Evolutionary conservation across 345 rosid species (phyloP).

Genomic region (Melaleuca alternifolia): DNA sequence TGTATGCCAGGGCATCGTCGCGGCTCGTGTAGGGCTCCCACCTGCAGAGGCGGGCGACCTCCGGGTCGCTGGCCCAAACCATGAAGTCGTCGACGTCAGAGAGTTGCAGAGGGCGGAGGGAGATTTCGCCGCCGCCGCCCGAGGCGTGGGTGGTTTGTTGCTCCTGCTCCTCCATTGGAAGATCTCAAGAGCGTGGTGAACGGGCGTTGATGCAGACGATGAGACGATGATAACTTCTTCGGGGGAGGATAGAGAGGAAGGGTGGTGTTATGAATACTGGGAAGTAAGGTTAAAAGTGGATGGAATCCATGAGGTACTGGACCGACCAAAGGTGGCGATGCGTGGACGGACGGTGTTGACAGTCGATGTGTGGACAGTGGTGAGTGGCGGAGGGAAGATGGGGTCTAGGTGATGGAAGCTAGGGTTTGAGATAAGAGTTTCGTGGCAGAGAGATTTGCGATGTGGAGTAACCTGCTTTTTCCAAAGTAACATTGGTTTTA

Average conservation of each 20-base stretch:
- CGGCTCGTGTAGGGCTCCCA: conserved; percentile 46
- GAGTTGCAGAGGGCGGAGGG: conserved; percentile 33
- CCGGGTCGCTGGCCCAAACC: conserved; percentile 54
- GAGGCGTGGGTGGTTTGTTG: neutral
- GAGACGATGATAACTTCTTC: neutral
- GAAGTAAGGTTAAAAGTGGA: neutral
- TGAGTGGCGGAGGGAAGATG: no score
- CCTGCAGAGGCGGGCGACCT: conserved; percentile 39
- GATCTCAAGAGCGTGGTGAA: neutral
- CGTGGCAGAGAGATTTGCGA: neutral
- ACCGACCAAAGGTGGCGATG: neutral
- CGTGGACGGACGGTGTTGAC: no score
- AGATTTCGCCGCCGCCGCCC: neutral
- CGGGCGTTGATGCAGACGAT: neutral
- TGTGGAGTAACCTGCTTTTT: neutral
- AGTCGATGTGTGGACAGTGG: no score
- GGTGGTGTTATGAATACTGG: neutral
- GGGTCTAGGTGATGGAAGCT: neutral
- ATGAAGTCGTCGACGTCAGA: conserved; percentile 51
- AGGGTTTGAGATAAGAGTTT: neutral
- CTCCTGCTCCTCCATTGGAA: neutral
- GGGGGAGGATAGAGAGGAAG: neutral
- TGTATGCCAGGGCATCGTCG: conserved; percentile 31
- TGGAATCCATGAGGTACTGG: neutral
- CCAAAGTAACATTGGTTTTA: neutral